phyloP scores from a whole-genome alignment of 164 flowering plant species.

The Dillenia turbinata region DNA sequence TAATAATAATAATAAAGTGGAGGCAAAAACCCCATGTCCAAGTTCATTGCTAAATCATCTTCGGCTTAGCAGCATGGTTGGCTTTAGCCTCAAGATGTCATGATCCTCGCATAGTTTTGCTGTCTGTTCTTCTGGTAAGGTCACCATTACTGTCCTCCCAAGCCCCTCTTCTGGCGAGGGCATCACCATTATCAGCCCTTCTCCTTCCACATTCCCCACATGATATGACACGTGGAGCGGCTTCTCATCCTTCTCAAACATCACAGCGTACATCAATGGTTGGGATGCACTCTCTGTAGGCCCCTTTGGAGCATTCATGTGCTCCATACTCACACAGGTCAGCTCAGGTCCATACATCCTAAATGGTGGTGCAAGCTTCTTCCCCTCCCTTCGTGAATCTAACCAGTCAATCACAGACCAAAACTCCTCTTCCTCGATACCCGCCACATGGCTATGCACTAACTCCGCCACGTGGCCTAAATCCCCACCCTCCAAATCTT shows the following conservation, averaged over 20 bases:
- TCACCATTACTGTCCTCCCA: slow-evolving; percentile 55
- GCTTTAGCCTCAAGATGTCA: slow-evolving; percentile 36
- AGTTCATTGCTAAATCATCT: not conserved
- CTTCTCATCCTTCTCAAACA: slow-evolving; percentile 32
- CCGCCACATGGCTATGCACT: slow-evolving; percentile 28
- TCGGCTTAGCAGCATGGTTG: slow-evolving; percentile 36
- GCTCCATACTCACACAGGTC: slow-evolving; percentile 62
- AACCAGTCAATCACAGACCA: slow-evolving; percentile 45
- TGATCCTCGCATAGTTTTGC: slow-evolving; percentile 30
- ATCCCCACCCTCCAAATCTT: slow-evolving; percentile 6
- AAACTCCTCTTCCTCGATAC: slow-evolving; percentile 38
- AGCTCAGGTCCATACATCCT: slow-evolving; percentile 66
- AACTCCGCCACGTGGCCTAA: slow-evolving; percentile 22
- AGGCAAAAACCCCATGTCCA: no score
- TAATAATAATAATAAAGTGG: no score
- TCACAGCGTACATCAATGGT: slow-evolving; percentile 25
- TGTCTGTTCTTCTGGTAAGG: slow-evolving; percentile 46
- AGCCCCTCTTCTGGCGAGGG: slow-evolving; percentile 67
- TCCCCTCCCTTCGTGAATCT: slow-evolving; percentile 34
- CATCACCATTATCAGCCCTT: slow-evolving; percentile 66
- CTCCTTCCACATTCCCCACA: slow-evolving; percentile 56
- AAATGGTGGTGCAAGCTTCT: slow-evolving; percentile 34
- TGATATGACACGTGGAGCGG: slow-evolving; percentile 62
- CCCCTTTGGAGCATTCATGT: slow-evolving; percentile 17
- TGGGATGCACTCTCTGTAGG: not conserved